Evolutionary conservation across 495 filamentous ascomycete genomes (phyloP).

Genomic region (Achaetomiella virescens): DNA sequence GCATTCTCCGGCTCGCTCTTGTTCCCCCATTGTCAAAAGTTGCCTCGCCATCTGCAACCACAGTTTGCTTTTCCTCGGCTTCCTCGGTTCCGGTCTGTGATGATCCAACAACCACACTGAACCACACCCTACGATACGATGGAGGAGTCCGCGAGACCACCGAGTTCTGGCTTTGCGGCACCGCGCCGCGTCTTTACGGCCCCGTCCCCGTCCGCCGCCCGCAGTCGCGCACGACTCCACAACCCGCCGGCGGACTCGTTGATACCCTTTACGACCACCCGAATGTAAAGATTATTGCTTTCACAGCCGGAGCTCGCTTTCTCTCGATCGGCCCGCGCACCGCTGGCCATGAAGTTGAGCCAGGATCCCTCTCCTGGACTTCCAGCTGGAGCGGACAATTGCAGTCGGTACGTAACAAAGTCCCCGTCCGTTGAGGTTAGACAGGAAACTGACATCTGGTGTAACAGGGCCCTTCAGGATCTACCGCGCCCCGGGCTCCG

Average conservation of each 20-base stretch:
- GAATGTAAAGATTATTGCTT: slow-evolving; percentile 59
- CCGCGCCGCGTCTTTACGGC: slow-evolving; percentile 41
- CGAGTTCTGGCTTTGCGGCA: slow-evolving; percentile 20
- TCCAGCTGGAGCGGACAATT: slow-evolving; percentile 74
- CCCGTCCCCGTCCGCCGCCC: slow-evolving; percentile 24
- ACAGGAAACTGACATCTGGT: not conserved
- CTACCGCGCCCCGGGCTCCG: slow-evolving; percentile 72
- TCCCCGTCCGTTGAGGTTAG: not conserved
- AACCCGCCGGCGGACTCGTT: slow-evolving; percentile 36
- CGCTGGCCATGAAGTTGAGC: slow-evolving; percentile 31
- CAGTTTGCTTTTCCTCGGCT: not conserved
- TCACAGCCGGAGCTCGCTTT: slow-evolving; percentile 48
- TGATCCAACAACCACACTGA: slow-evolving; percentile 14
- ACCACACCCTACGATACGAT: slow-evolving; percentile 22
- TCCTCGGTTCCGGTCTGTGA: slow-evolving; percentile 10
- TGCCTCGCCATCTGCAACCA: not conserved
- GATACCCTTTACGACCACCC: slow-evolving; percentile 68
- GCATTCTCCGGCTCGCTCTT: not conserved
- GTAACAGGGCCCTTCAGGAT: slow-evolving; percentile 64
- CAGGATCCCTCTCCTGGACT: slow-evolving; percentile 64
- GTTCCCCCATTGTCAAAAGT: not conserved
- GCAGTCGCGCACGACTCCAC: slow-evolving; percentile 20
- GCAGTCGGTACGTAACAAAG: slow-evolving; percentile 55
- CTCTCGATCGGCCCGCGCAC: slow-evolving; percentile 28
- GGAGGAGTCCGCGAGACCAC: slow-evolving; percentile 25